phyloP scores from a whole-genome alignment of 495 filamentous ascomycete species.

The Elasticomyces elasticus region DNA sequence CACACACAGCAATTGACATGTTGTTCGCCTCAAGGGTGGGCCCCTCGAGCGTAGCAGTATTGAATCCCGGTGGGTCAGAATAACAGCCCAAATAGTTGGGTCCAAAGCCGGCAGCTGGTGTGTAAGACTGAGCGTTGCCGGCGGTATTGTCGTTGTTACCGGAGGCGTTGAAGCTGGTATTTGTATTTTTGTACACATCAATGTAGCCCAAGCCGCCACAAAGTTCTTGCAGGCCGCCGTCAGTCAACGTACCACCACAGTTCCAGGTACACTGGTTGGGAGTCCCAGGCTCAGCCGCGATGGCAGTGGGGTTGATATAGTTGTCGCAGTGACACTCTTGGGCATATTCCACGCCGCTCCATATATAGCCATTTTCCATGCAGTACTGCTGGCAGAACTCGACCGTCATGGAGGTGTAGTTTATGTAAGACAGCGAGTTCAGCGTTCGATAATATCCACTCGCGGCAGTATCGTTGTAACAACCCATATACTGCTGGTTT shows the following conservation, averaged over 20 bases:
- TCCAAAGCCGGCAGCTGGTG: slow-evolving; percentile 10
- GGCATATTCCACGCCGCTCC: slow-evolving; percentile 18
- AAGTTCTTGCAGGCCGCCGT: slow-evolving; percentile 7
- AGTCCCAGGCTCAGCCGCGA: background rate
- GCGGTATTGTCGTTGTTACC: slow-evolving; percentile 8
- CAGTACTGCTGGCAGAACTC: slow-evolving; percentile 22
- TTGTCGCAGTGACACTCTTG: slow-evolving; percentile 26
- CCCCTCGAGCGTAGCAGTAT: too few species aligned
- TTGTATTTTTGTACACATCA: slow-evolving; percentile 20
- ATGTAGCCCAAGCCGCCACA: slow-evolving; percentile 17
- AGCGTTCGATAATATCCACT: slow-evolving; percentile 9
- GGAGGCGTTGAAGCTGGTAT: slow-evolving; percentile 7
- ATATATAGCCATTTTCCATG: slow-evolving; percentile 5
- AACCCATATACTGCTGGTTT: slow-evolving; percentile 18
- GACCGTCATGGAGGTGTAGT: slow-evolving; percentile 19
- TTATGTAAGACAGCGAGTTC: slow-evolving; percentile 2
- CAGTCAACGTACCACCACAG: slow-evolving; percentile 18
- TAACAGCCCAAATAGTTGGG: slow-evolving; percentile 22
- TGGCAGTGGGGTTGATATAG: slow-evolving; percentile 17
- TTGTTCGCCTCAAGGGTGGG: slow-evolving; percentile 1
- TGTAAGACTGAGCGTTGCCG: slow-evolving; percentile 14
- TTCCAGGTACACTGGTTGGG: slow-evolving; percentile 17
- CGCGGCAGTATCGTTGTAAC: slow-evolving; percentile 19
- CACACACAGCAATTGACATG: slow-evolving; percentile 21
- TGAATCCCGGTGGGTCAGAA: slow-evolving; percentile 6